A percentile compares a stretch with the other conserved stretches of the same genome.
phyloP scores from a whole-genome alignment of 2,329 filamentous ascomycete genomes.

The Ophiostoma tasmaniense region DNA sequence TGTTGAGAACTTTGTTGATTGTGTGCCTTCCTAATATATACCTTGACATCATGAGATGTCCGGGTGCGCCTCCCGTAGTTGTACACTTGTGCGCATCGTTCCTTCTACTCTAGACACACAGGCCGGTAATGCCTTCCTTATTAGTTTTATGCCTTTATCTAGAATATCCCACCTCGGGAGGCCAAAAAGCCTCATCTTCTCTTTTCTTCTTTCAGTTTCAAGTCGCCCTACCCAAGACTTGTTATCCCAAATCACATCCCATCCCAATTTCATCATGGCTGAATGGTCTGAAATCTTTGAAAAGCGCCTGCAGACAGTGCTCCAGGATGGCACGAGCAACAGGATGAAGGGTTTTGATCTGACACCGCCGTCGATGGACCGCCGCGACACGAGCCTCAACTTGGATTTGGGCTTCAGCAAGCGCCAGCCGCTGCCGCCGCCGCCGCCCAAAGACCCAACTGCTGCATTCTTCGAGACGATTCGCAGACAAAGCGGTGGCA shows the following conservation, averaged over 20 bases:
- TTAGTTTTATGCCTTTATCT: background rate
- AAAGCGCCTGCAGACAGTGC: constrained; percentile 17
- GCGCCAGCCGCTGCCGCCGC: background rate
- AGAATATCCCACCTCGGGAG: background rate
- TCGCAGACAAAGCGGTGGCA: constrained; percentile 6
- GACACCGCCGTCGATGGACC: constrained; percentile 15
- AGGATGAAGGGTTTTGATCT: constrained; percentile 1
- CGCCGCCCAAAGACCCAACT: constrained; percentile 13
- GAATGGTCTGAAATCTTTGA: constrained; percentile 20
- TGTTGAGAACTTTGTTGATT: background rate
- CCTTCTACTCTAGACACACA: background rate
- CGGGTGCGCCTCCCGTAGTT: background rate
- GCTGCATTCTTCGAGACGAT: constrained; percentile 20
- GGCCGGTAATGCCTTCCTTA: background rate
- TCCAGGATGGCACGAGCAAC: constrained; percentile 5
- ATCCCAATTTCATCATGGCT: background rate
- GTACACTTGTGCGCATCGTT: background rate
- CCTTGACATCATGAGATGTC: background rate
- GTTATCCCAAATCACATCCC: background rate
- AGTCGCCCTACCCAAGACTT: background rate
- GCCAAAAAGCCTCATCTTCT: background rate
- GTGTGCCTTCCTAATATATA: background rate
- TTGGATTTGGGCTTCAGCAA: background rate
- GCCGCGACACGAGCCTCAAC: background rate
- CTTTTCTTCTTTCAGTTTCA: background rate